Evolutionary conservation across 2,329 filamentous ascomycete genomes (phyloP).

Genomic region (Clarireedia paspali): DNA sequence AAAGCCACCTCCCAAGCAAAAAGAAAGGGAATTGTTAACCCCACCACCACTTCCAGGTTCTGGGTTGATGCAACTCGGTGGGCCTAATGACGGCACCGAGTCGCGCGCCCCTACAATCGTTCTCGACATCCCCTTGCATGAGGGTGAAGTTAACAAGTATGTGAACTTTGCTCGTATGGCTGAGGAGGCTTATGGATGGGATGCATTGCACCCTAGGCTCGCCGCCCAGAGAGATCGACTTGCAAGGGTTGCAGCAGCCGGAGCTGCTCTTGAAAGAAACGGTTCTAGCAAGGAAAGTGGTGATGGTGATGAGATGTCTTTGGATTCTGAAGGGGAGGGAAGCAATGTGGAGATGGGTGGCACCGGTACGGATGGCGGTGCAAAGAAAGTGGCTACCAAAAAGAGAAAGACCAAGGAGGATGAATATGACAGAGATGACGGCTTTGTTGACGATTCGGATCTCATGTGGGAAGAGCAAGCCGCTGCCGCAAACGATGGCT

Average conservation of each 20-base stretch:
- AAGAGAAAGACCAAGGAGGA: conserved; percentile 76
- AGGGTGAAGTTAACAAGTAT: conserved; percentile 78
- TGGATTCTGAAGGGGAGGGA: conserved; percentile 63
- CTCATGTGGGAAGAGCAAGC: conserved; percentile 93
- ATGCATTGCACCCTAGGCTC: conserved; percentile 82
- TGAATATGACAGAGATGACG: conserved; percentile 76
- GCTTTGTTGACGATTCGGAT: conserved; percentile 89
- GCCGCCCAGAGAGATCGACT: conserved; percentile 84
- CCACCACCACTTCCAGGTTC: conserved; percentile 53
- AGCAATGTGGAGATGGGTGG: conserved; percentile 88
- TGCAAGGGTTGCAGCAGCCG: conserved; percentile 78
- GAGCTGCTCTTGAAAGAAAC: conserved; percentile 74
- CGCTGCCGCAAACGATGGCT: conserved; percentile 88
- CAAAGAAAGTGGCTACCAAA: conserved; percentile 53
- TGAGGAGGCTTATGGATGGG: conserved; percentile 89
- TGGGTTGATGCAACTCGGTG: conserved; percentile 53
- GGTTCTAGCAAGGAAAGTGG: conserved; percentile 61
- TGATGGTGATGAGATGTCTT: conserved; percentile 66
- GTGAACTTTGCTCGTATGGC: conserved; percentile 94
- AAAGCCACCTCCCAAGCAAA: conserved; percentile 46
- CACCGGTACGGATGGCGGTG: conserved; percentile 52
- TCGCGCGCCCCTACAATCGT: conserved; percentile 67
- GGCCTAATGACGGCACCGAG: conserved; percentile 46
- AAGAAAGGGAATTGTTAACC: conserved; percentile 26
- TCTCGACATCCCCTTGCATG: conserved; percentile 65